Evolutionary conservation across 2,329 filamentous ascomycete species (phyloP), one percentile per base, ranked within the genome.

Genomic region (Chaetoscypha palmicola): DNA sequence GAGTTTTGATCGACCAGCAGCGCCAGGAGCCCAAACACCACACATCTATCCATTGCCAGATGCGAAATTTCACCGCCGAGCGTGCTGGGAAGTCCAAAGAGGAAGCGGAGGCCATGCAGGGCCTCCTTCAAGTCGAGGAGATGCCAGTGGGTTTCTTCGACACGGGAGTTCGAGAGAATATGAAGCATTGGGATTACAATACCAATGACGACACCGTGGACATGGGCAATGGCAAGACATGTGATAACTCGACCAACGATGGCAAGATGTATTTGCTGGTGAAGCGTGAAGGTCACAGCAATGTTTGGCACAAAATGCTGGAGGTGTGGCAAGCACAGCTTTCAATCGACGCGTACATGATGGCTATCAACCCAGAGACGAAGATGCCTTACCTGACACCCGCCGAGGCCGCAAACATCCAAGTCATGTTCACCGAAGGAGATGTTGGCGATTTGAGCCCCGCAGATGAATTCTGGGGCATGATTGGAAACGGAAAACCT

Each of bases 231-330:
- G 22, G 17, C 9, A 12, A 31, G 11, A 12, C n/a, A 32, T 48
- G 46, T 16, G 41, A 49, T 10, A 22, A 26, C 5, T 46, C 31
- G 19, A 45, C 42, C 28, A 41, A 36, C 5, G 44, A 56, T 38
- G 50, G 40, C 2, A 44, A 46, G 10, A 54, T 53, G 41, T 53
- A 57, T n/a, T 50, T 60, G 43, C 31, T 61, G 7, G 53, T 56
- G 9, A 44, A 48, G 26, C 46, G 58, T 3, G 59, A 61, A 43
- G 50, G 49, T 21, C 56, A 57, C 38, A 40, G 43, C n/a, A 60
- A 61, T 43, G 36, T 60, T 19, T 61, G 55, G 51, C 59, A 60
- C 34, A 57, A 56, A 36, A 34, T 58, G 19, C 53, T 60, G 53
- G 58, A 60, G 48, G 42, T 60, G 8, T 58, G 57, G 57, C 53